Percentiles rank a stretch among this genome's conserved stretches.
These are phyloP conservation scores for Globisporangium okanoganense DNA, from an alignment of 352 stramenopile genomes.

Conservation along the genomic window DNA sequence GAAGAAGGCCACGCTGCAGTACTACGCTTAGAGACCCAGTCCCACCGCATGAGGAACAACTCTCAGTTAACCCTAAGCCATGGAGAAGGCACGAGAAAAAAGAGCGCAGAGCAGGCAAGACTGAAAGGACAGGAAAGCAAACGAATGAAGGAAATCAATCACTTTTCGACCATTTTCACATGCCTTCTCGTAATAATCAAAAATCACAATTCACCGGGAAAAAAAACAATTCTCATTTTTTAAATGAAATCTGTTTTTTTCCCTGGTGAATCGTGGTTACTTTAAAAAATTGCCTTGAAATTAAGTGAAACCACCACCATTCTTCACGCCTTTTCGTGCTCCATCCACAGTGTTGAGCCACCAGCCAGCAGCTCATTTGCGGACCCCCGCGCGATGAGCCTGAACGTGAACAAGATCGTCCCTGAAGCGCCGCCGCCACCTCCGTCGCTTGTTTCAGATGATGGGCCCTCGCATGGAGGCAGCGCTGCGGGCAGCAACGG, in stretches of 20 bases:
- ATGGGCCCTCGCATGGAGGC: neutral
- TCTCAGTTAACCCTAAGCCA: neutral
- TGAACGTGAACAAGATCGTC: conserved; percentile 21
- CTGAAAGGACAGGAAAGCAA: neutral
- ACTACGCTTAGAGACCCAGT: conserved; percentile 90
- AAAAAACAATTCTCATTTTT: no score
- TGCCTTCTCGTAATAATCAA: neutral
- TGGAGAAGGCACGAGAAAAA: neutral
- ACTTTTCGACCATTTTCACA: neutral
- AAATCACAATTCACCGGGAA: neutral
- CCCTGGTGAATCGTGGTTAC: no score
- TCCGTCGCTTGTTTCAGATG: neutral
- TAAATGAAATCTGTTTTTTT: no score
- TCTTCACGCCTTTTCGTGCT: neutral
- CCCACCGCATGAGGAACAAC: neutral
- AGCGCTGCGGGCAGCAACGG: neutral
- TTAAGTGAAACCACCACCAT: neutral
- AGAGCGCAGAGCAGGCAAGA: neutral
- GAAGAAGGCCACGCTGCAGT: conserved; percentile 97
- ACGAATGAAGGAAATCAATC: neutral
- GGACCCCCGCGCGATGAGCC: conserved; percentile 6
- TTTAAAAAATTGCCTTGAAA: no score
- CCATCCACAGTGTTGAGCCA: no score
- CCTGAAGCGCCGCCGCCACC: neutral
- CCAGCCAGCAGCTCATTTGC: neutral